These are phyloP conservation scores for Zymoseptoria crescenta DNA, from an alignment of 2,329 filamentous ascomycete genomes.

Conservation along the genomic window DNA sequence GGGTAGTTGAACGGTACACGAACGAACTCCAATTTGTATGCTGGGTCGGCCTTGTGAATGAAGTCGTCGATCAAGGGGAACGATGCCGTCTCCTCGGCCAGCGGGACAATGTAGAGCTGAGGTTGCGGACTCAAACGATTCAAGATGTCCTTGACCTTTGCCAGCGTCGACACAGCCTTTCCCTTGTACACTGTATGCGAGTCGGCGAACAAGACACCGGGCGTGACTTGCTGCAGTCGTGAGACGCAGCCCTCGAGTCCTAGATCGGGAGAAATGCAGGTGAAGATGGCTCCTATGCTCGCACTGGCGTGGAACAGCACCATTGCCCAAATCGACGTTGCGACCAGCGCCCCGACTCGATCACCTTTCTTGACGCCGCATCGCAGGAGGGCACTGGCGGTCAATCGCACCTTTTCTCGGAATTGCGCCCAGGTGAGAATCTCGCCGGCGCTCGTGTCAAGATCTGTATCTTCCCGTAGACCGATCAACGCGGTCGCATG, in stretches of 20 bases:
- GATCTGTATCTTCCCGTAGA: conserved; percentile 32
- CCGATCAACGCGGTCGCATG: conserved; percentile 34
- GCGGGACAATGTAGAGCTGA: conserved; percentile 23
- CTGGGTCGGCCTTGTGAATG: conserved; percentile 23
- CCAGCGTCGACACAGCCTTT: conserved; percentile 26
- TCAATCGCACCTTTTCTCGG: conserved; percentile 32
- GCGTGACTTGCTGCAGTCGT: conserved; percentile 35
- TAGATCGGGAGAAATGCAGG: conserved; percentile 39
- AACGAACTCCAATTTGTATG: conserved; percentile 31
- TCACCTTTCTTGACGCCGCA: conserved; percentile 34
- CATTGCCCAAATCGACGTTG: conserved; percentile 37
- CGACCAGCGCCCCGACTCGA: conserved; percentile 35
- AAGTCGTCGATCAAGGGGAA: conserved; percentile 28
- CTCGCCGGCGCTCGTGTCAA: conserved; percentile 26
- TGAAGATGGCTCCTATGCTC: conserved; percentile 38
- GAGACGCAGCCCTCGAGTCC: conserved; percentile 32
- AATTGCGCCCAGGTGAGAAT: conserved; percentile 35
- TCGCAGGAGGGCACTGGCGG: conserved; percentile 32
- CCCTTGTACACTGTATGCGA: conserved; percentile 36
- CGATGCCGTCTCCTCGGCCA: conserved; percentile 12
- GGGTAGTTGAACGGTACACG: conserved; percentile 36
- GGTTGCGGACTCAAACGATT: conserved; percentile 23
- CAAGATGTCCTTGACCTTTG: conserved; percentile 29
- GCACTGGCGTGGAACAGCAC: conserved; percentile 35
- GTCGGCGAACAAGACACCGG: conserved; percentile 36